Base-by-base conservation (phyloP, 192 early-diverging fungal species). In the Backusella australiensis region DNA sequence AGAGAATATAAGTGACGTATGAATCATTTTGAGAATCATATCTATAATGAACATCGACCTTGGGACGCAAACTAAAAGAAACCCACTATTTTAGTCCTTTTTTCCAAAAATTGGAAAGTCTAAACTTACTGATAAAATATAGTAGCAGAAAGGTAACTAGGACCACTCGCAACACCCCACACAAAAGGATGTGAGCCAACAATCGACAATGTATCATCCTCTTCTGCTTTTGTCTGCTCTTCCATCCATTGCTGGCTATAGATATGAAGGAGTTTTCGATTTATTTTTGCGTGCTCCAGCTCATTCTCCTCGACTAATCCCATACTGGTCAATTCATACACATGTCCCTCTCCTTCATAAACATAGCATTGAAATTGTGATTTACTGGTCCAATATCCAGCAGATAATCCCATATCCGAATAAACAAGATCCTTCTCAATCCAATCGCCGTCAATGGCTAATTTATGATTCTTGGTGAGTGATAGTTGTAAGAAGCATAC, bases 171-270 rank as follows among this genome's bases (percentile, higher is more conserved):
- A 17, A 56, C 36, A 26, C 72, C 72, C 34, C 52, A 74, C 0
- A 74, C 8, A 65, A 38, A 41, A 32, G 72, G 72, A 35, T 35
- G 4, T 3, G 53, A 36, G 6, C 59, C 72, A 4, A 59, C 36
- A 26, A 36, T 38, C 8, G 52, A 19, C 15, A 39, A 6, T 26
- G 38, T 39, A 65, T 39, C 53, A 44, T 74, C 72, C 9, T 74
- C 72, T 29, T 59, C 72, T 8, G 36, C 53, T 26, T 65, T 74
- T 26, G 72, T 23, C 38, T 74, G 35, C 32, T 59, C 53, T 29
- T 74, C 72, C 72, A 74, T 74, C 32, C 52, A 74, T 17, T 74
- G 72, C 11, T 39, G 59, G 11, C 38, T 63, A 17, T 74, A 74
- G 9, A 65, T 66, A 35, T 65, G 72, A 8, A 74, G 17, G 23